These are phyloP conservation scores for Globisporangium cederbergense DNA, from an alignment of 352 stramenopile genomes.

Conservation along the genomic window DNA sequence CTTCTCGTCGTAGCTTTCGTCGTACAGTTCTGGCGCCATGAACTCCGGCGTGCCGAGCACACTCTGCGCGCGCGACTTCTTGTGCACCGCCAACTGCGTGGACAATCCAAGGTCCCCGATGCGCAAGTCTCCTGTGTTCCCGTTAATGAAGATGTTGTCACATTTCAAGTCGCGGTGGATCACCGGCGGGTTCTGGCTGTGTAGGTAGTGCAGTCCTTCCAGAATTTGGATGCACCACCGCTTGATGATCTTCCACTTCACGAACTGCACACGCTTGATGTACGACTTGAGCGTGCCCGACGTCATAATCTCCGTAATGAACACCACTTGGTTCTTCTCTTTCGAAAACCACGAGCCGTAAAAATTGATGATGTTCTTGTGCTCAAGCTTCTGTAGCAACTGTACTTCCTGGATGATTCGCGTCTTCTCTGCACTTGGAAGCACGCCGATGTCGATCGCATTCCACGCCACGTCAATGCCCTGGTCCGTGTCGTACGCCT, in stretches of 20 bases:
- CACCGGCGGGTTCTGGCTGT: slow-evolving; percentile 87
- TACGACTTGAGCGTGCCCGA: slow-evolving; percentile 95
- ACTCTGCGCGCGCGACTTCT: slow-evolving; percentile 80
- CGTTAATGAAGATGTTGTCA: slow-evolving; percentile 99
- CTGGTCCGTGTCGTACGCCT: slow-evolving; percentile 97
- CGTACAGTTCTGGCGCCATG: slow-evolving; percentile 99
- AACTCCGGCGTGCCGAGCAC: slow-evolving; percentile 99
- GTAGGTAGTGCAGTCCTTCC: slow-evolving; percentile 91
- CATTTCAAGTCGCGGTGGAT: slow-evolving; percentile 94
- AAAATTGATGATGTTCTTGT: slow-evolving; percentile 99
- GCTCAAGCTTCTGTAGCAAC: slow-evolving; percentile 95
- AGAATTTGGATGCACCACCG: slow-evolving; percentile 98
- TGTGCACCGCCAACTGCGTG: slow-evolving; percentile 77
- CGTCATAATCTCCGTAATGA: slow-evolving; percentile 99
- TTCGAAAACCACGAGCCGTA: slow-evolving; percentile 98
- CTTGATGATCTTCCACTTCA: slow-evolving; percentile 99
- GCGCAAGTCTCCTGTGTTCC: slow-evolving; percentile 95
- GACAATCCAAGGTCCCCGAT: slow-evolving; percentile 97
- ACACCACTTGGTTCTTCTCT: slow-evolving; percentile 98
- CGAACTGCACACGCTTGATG: slow-evolving; percentile 97
- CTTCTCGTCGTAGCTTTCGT: slow-evolving; percentile 98
- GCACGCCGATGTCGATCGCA: slow-evolving; percentile 94
- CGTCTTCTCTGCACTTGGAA: slow-evolving; percentile 93
- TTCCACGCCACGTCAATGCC: slow-evolving; percentile 99
- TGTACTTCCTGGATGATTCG: slow-evolving; percentile 98